Evolutionary conservation across 192 early-diverging fungal genomes (phyloP), one percentile per base, ranked within the genome.

Genomic region (Cladochytrium replicatum): DNA sequence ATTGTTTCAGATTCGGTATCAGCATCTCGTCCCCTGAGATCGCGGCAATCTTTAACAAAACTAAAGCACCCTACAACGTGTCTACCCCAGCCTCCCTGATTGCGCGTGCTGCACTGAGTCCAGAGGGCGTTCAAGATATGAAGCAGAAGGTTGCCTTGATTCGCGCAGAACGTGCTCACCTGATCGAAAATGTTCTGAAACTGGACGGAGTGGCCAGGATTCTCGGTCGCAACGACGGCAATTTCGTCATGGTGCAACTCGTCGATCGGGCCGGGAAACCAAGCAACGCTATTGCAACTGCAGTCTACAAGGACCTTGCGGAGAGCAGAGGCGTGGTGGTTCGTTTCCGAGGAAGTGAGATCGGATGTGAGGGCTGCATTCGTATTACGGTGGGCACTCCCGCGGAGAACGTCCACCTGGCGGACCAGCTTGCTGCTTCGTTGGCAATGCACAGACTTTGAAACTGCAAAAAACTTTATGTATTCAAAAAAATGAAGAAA

Each of bases 41-140:
- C 46, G 85, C 95, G n/a, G 58, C 62, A 13, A 77, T 92, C 46
- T 76, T 99, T 67, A 98, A 98, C 73, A 94, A 89, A 32, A 84
- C 93, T 48, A 99, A 99, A 68, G 97, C 97, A 17, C 97, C 97
- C 5, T 99, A 99, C 73, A 99, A 94, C 62, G 86, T 99, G 41
- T 87, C 85, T 24, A 88, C 92, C 13, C 79, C 84, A 29, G 85
- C 91, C 26, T 84, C 91, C 45, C 48, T 69, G 24, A 66, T 91
- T 28, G 94, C 87, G 8, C 69, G 71, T 37, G 61, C 80, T 2
- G 97, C 97, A 3, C 74, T 99, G 23, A 72, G 75, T 32, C 63
- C 68, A 28, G 66, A 71, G 22, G 87, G 85, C 26, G 48, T 94
- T 21, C 57, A 44, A 9, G 69, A 64, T 25, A 94, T 95, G 85